phyloP scores from a whole-genome alignment of 768 basidiomycete genomes.

The Russula virescens region DNA sequence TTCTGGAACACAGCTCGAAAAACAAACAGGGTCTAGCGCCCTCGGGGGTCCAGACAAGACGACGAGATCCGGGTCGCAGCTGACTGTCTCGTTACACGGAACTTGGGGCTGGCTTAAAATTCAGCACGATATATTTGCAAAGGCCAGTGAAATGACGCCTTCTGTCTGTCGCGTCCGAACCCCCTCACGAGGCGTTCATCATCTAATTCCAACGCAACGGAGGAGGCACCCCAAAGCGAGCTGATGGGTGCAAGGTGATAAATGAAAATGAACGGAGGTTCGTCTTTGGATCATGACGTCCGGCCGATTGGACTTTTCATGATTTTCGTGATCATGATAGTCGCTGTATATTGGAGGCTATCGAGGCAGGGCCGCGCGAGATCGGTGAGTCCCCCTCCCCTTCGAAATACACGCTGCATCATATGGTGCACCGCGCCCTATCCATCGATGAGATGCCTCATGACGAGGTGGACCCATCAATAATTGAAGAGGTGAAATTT shows the following conservation, averaged over 20 bases:
- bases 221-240: background rate
- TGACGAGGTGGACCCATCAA: conserved; percentile 2
- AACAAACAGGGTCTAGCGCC: background rate
- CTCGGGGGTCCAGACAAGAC: background rate
- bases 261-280: conserved; percentile 10
- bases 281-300: background rate
- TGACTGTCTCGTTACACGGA: background rate
- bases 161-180: background rate
- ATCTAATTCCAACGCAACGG: background rate
- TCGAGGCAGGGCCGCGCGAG: conserved; percentile 11
- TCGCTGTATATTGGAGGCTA: background rate
- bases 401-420: conserved; percentile 10
- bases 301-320: conserved; percentile 7
- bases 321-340: background rate
- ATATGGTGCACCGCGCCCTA: background rate
- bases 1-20: background rate
- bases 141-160: background rate
- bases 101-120: conserved; percentile 8
- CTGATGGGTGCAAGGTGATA: background rate
- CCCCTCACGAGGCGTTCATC: background rate
- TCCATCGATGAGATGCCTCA: conserved; percentile 20
- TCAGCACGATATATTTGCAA: conserved; percentile 7
- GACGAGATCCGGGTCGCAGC: background rate
- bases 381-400: conserved; percentile 13
- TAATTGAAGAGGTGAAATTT: conserved; percentile 2